Conservation (phyloP, 768 basidiomycete species). For the Tylopilus felleus region DNA sequence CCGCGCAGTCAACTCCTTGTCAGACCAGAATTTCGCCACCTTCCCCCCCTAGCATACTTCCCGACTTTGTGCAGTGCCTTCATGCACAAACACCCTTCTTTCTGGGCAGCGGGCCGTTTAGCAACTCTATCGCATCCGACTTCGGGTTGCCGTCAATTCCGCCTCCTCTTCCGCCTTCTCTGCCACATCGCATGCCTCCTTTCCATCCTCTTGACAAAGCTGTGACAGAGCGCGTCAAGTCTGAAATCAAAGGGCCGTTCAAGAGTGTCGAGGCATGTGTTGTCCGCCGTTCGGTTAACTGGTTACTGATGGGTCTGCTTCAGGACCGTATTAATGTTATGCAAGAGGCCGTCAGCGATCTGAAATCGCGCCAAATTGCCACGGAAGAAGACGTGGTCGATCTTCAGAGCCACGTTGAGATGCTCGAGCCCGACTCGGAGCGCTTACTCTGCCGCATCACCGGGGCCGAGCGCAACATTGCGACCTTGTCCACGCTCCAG, state of each 20-base stretch:
- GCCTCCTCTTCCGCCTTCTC: conserved; percentile 4
- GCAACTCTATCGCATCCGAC: conserved; percentile 16
- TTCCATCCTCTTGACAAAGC: conserved; percentile 15
- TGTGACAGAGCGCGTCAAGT: conserved; percentile 18
- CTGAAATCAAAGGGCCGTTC: conserved; percentile 22
- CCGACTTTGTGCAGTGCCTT: conserved; percentile 19
- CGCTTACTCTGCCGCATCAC: conserved; percentile 26
- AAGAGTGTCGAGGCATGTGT: conserved; percentile 21
- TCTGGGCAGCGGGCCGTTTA: conserved; percentile 17
- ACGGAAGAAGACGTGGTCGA: conserved; percentile 32
- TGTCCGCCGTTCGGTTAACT: background rate
- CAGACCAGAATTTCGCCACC: conserved; percentile 15
- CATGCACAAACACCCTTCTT: conserved; percentile 19
- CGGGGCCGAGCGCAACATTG: conserved; percentile 30
- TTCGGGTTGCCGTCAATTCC: conserved; percentile 20
- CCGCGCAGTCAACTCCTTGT: background rate
- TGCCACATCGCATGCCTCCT: conserved; percentile 9
- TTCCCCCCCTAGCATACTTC: conserved; percentile 3
- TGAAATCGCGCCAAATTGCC: conserved; percentile 23
- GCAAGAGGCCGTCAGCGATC: conserved; percentile 17
- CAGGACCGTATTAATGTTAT: conserved; percentile 26
- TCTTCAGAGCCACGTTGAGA: conserved; percentile 38
- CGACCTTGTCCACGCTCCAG: conserved; percentile 28
- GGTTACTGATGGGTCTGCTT: background rate
- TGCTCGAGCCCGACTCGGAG: conserved; percentile 35